Conservation (phyloP, 2,329 filamentous ascomycete species). For the Sporothrix curviconia region DNA sequence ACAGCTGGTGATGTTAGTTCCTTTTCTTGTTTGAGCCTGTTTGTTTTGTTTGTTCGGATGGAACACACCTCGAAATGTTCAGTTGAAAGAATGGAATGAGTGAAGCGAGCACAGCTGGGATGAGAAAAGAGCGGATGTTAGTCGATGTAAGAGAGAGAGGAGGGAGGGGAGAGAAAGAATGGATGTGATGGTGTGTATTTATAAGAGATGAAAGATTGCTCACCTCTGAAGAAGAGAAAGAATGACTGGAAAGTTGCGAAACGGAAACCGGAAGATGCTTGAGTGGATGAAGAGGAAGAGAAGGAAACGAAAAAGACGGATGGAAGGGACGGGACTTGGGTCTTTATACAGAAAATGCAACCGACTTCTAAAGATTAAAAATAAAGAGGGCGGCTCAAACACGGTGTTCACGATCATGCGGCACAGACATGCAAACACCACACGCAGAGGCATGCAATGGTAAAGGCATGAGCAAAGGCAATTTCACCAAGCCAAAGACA, state of each 20-base stretch:
- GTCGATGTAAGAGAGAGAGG: neutral
- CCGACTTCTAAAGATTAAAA: no score
- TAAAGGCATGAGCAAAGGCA: constrained; percentile 24
- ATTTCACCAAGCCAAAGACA: constrained; percentile 26
- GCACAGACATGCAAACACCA: no score
- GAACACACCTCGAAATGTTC: constrained; percentile 36
- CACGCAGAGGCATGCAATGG: neutral
- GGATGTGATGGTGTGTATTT: neutral
- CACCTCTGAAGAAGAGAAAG: constrained; percentile 42
- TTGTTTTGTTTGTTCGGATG: neutral
- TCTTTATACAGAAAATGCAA: neutral
- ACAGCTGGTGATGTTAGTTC: constrained; percentile 33
- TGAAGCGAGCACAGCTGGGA: constrained; percentile 43
- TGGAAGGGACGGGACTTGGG: neutral
- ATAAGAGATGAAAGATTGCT: constrained; percentile 15
- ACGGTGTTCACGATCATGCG: neutral
- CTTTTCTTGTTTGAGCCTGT: neutral
- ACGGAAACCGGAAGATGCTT: constrained; percentile 23
- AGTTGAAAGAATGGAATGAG: constrained; percentile 32
- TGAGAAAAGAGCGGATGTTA: neutral
- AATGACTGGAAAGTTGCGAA: constrained; percentile 32
- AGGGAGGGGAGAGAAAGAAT: neutral
- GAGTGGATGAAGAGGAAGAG: constrained; percentile 28
- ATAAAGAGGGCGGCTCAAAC: neutral
- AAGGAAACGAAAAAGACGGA: neutral